These are phyloP conservation scores for Apiosordaria backusii DNA, from an alignment of 495 filamentous ascomycete species.

Conservation along the genomic window DNA sequence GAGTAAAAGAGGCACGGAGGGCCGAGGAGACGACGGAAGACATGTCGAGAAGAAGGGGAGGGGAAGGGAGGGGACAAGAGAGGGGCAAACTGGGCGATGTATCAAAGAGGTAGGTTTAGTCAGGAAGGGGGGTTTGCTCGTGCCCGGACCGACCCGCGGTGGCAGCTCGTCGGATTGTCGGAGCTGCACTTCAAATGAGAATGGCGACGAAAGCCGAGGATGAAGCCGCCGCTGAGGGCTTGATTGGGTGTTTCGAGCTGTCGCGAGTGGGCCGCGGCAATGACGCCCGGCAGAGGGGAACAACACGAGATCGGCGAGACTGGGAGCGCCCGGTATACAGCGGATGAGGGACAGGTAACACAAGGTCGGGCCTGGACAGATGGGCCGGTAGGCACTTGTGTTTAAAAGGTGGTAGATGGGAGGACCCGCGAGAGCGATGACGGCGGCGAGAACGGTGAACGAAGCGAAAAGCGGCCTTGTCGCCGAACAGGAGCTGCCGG, in stretches of 20 bases:
- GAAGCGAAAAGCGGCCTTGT: background rate
- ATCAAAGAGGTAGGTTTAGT: constrained; percentile 16
- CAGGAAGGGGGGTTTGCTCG: constrained; percentile 10
- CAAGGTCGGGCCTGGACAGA: constrained; percentile 2
- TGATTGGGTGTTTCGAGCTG: constrained; percentile 18
- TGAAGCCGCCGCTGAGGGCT: constrained; percentile 10
- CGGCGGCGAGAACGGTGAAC: background rate
- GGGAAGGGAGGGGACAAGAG: constrained; percentile 15
- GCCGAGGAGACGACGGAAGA: constrained; percentile 27
- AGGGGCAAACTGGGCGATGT: constrained; percentile 14
- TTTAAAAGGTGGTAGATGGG: background rate
- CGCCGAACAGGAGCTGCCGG: constrained; percentile 1
- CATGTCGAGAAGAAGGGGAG: constrained; percentile 26
- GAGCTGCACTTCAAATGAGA: constrained; percentile 18
- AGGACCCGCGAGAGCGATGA: background rate
- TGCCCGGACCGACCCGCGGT: constrained; percentile 28
- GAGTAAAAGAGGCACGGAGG: constrained; percentile 30
- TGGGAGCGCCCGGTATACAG: constrained; percentile 19
- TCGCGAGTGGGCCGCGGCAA: constrained; percentile 25
- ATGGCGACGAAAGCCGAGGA: constrained; percentile 30
- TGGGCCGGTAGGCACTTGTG: background rate
- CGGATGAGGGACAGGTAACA: constrained; percentile 2
- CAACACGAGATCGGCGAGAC: background rate
- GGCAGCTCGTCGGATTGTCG: constrained; percentile 16
- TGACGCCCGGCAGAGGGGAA: constrained; percentile 22